A percentile compares a stretch with the other conserved stretches of the same genome.
These are phyloP conservation scores for Microsporum audouinii DNA, from an alignment of 2,329 filamentous ascomycete genomes.

Conservation along the genomic window DNA sequence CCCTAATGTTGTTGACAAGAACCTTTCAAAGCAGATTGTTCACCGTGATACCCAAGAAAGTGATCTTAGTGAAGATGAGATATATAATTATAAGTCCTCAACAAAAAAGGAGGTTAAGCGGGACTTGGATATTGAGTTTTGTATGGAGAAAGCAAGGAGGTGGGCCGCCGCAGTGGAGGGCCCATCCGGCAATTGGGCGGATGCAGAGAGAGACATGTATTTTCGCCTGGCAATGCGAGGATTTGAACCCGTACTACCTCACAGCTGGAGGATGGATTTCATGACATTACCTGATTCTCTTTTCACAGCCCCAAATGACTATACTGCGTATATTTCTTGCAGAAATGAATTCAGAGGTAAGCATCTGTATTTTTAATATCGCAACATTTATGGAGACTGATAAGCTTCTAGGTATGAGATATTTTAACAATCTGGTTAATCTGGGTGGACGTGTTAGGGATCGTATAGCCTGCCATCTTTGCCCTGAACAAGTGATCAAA, in stretches of 20 bases:
- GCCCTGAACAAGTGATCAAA: constrained; percentile 29
- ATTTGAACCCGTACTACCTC: constrained; percentile 44
- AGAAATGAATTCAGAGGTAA: constrained; percentile 38
- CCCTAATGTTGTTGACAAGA: constrained; percentile 9
- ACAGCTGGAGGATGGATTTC: constrained; percentile 44
- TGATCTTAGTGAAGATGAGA: constrained; percentile 13
- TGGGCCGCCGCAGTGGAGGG: constrained; percentile 30
- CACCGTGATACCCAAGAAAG: constrained; percentile 12
- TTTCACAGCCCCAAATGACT: constrained; percentile 34
- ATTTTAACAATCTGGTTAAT: constrained; percentile 39
- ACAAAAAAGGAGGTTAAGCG: constrained; percentile 16
- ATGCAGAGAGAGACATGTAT: constrained; percentile 43
- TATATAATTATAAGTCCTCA: constrained; percentile 3
- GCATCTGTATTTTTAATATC: not conserved
- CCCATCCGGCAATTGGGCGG: constrained; percentile 38
- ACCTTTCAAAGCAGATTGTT: constrained; percentile 9
- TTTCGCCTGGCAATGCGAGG: constrained; percentile 45
- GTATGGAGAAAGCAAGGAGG: constrained; percentile 24
- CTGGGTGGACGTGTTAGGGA: constrained; percentile 44
- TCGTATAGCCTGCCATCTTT: constrained; percentile 30
- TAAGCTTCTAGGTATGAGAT: constrained; percentile 35
- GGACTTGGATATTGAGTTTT: constrained; percentile 21
- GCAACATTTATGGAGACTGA: not conserved
- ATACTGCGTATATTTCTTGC: constrained; percentile 36
- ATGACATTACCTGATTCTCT: constrained; percentile 42